Base-by-base conservation (phyloP, 768 basidiomycete species). In the Lactarius hatsudake region DNA sequence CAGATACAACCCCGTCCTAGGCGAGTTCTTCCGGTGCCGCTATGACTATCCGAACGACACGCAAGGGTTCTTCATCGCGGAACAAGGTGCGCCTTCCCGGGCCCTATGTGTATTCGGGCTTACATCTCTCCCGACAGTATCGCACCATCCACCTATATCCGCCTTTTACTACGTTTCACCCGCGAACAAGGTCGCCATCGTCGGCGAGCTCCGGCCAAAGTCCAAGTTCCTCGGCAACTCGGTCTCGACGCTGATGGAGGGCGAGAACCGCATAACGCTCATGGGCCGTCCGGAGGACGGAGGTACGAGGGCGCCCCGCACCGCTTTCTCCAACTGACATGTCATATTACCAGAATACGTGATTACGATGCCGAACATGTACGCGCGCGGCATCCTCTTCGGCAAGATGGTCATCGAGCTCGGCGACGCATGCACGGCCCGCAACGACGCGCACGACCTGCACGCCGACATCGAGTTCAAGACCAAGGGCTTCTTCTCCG, bases 401-500 rank as follows among this genome's bases (percentile, higher is more conserved):
- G 91, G 91, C 12, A 93, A 92, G 83, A 96, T 99, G 95, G 90
- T 98, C 32, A 81, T 96, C 61, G 97, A 99, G 79, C 82, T 99
- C 26, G 96, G 96, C 5, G 97, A 98, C 77, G 84, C 86, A 40
- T 94, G 93, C 72, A 84, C 81, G 9, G 93, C 94, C 65, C 87
- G 86, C 80, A 95, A 94, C 79, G 88, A 91, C 73, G 87, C 86
- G 72, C 86, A 86, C 54, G 87, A 86, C 23, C 76, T 93, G 69
- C 79, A 76, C 56, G 92, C 91, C 68, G 94, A 96, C 74, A 79
- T 98, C 42, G 94, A 98, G 71, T 99, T 98, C 82, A 98, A 98
- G 83, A 96, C 95, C 48, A 98, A 97, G 86, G 96, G 96, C 23
- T 98, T 96, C 83, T 97, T 98, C 78, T 95, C 94, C 1, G 97